Conservation (phyloP, 441 rosid species). For the Cnidoscolus chayamansa region DNA sequence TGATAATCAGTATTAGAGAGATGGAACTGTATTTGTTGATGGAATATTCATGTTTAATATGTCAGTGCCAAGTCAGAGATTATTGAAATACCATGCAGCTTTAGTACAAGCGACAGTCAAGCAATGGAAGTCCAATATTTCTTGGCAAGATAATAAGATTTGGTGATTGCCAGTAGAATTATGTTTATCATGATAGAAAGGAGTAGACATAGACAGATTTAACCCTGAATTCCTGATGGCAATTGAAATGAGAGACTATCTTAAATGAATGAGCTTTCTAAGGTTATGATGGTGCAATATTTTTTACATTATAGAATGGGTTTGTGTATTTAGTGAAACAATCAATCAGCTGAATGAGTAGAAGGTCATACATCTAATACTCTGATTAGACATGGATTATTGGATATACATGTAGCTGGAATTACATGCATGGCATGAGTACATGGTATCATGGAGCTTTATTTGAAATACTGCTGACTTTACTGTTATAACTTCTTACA, state of each 20-base stretch:
- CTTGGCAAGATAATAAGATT: conserved; percentile 7
- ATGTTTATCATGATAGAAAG: not conserved
- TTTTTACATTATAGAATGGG: conserved; percentile 5
- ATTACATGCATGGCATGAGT: not conserved
- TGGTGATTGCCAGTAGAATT: not conserved
- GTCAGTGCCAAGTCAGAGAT: not conserved
- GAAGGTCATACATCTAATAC: not conserved
- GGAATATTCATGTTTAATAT: not conserved
- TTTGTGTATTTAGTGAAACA: not conserved
- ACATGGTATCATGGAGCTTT: not conserved
- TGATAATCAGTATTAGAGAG: not conserved
- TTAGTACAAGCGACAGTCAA: not conserved
- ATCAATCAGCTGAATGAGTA: not conserved
- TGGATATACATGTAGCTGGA: not conserved
- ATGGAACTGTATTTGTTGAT: not conserved
- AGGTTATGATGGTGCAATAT: not conserved
- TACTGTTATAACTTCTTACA: conserved; percentile 35
- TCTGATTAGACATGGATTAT: conserved; percentile 2
- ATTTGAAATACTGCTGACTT: conserved; percentile 5
- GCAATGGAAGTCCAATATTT: not conserved
- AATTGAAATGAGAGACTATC: conserved; percentile 1
- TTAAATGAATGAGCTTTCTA: not conserved
- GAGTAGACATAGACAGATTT: not conserved
- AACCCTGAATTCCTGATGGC: not conserved
- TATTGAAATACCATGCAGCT: not conserved